Base-by-base conservation (phyloP, 306 rosid species). In the Abrus precatorius region DNA sequence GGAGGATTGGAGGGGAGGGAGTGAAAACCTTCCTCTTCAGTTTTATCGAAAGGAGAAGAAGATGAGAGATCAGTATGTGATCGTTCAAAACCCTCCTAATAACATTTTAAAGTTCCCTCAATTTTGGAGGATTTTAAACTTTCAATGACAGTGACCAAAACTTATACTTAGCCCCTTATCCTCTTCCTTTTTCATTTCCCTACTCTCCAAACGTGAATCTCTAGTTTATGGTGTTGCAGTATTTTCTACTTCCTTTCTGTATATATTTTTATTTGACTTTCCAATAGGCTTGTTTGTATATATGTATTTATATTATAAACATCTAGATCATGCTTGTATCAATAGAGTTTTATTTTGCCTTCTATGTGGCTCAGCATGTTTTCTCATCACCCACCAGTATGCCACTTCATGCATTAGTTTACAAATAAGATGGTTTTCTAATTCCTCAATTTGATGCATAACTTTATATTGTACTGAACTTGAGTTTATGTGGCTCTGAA, bases 71-170 rank as follows among this genome's bases (percentile, higher is more conserved):
- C 13, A 7, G 78, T 50, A 45, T 55, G 32, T 64, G 14, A 54
- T 45, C 48, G 12, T 75, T 48, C 65, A 41, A 49, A 70, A 13
- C 52, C 56, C 49, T 8, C 48, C 64, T 20, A 63, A 72, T 29
- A 36, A 41, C 59, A 40, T 63, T 52, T 80, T 29, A 72, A 34
- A n/a, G 1, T 41, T 65, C 7, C 40, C 52, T n/a, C 9, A 55
- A 32, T 27, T 75, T 27, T 60, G 9, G 53, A 72, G 34, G 77
- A 73, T 79, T 74, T 56, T 60, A 49, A 78, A 41, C 47, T 3
- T 44, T 40, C 50, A 32, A 54, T 43, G 49, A 64, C 53, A 43
- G 40, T 44, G 66, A 60, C 36, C 47, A n/a, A 36, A 40, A 40
- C 52, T 20, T 20, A 20, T 38, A 20, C 74, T 61, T 62, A 52